Percentiles rank a stretch among this genome's conserved stretches.
Evolutionary conservation across 2,329 filamentous ascomycete genomes (phyloP).

Genomic region (Verticillium tricorpus): DNA sequence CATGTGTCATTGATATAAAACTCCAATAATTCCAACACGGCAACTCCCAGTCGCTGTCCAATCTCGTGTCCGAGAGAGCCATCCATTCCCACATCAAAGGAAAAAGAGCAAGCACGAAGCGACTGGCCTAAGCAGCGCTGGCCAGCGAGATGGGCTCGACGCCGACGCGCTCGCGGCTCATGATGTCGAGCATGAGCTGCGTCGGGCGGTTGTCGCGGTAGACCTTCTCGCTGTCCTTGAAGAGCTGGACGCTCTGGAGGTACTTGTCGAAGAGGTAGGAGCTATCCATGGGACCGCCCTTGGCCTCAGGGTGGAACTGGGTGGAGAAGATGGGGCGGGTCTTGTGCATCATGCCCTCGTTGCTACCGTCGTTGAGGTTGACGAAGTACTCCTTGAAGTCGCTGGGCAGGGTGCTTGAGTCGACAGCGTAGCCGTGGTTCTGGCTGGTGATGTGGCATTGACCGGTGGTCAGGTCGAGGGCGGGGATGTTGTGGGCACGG

Average conservation of each 20-base stretch:
- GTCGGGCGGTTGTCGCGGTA: slow-evolving; percentile 85
- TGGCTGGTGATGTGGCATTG: slow-evolving; percentile 98
- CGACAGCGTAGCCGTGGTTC: slow-evolving; percentile 97
- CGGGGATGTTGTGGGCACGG: slow-evolving; percentile 97
- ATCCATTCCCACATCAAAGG: background rate
- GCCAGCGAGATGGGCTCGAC: slow-evolving; percentile 66
- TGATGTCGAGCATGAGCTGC: slow-evolving; percentile 81
- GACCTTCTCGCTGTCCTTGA: slow-evolving; percentile 76
- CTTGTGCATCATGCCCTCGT: slow-evolving; percentile 97
- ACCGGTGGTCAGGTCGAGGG: slow-evolving; percentile 88
- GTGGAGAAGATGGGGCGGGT: slow-evolving; percentile 95
- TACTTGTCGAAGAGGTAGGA: slow-evolving; percentile 97
- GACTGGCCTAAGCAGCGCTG: slow-evolving; percentile 32
- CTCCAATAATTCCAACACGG: background rate
- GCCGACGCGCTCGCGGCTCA: slow-evolving; percentile 92
- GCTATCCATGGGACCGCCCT: slow-evolving; percentile 93
- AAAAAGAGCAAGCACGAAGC: background rate
- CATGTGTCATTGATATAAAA: background rate
- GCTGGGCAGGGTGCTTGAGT: slow-evolving; percentile 71
- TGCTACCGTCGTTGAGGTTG: slow-evolving; percentile 95
- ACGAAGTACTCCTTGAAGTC: slow-evolving; percentile 99
- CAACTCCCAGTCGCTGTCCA: background rate
- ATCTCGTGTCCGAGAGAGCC: background rate
- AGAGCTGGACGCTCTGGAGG: slow-evolving; percentile 80
- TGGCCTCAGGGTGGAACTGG: slow-evolving; percentile 98